Base-by-base conservation (phyloP, 192 early-diverging fungal genomes). In the Backusella tarrabulga region DNA sequence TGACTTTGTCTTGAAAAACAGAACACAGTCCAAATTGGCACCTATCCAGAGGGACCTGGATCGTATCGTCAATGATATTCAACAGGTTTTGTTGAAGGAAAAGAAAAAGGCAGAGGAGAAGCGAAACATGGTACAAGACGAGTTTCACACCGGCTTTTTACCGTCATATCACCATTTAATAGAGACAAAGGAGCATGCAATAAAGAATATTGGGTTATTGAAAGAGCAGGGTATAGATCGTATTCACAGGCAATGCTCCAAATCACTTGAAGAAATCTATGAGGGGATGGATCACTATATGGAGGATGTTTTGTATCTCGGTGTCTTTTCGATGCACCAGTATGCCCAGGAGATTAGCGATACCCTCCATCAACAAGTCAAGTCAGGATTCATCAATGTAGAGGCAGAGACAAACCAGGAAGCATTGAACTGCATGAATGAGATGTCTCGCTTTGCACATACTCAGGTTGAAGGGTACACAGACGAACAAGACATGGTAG, bases 1-100 rank as follows among this genome's bases (percentile, higher is more conserved):
- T 56, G 87, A 88, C 1, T 99, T 99, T 79, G 93, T 96, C 19
- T 90, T 99, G 35, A 93, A 98, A 83, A 96, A 99, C 84, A 92
- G 97, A 23, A 88, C 92, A 67, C 93, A 93, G 73, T 95, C 95
- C 54, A 99, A 99, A 86, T 83, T 99, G 29, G 92, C 92, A 0
- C 97, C 97, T 0, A 96, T 94, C 32, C 93, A 96, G 85, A 88
- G 92, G 74, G 98, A 96, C 79, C 85, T 97, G 6, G 83, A 85
- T 71, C 95, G 96, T 77, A 84, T 98, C 36, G 85, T 99, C n/a
- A 77, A 78, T 67, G 97, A 99, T 78, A 81, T 97, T 68, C 79
- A 87, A 56, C 74, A 89, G 17, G 77, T 97, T 9, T 87, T 93
- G 6, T 87, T 87, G 21, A 88, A 88, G 66, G 96, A 95, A 80